phyloP scores from a whole-genome alignment of 768 basidiomycete species.

The Pilatotrama ljubarskyi region DNA sequence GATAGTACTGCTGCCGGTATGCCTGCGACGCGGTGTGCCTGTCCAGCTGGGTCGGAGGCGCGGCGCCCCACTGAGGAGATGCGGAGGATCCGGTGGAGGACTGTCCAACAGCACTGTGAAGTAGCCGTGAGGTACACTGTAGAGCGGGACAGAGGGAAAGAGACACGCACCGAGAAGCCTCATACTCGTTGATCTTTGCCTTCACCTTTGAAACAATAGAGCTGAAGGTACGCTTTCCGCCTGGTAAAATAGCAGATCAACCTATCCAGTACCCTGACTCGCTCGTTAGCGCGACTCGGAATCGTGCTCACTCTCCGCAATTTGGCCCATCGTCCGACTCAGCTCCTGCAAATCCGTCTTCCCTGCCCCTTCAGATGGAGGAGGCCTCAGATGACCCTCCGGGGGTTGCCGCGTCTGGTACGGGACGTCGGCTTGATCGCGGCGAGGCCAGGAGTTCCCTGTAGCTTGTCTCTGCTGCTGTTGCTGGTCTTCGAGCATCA shows the following conservation, averaged over 20 bases:
- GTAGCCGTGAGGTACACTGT: not conserved
- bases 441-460: conserved; percentile 26
- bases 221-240: conserved; percentile 76
- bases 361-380: not conserved
- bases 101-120: conserved; percentile 12
- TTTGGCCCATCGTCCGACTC: conserved; percentile 70
- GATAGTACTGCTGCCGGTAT: conserved; percentile 24
- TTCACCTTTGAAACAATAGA: conserved; percentile 74
- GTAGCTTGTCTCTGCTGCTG: conserved; percentile 17
- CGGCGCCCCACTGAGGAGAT: conserved; percentile 19
- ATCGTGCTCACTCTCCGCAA: conserved; percentile 71
- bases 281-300: too few species aligned
- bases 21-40: conserved; percentile 29
- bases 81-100: conserved; percentile 6
- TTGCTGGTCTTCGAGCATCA: conserved; percentile 58
- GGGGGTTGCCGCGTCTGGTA: conserved; percentile 20
- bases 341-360: conserved; percentile 55
- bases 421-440: conserved; percentile 18
- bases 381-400: not conserved
- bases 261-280: not conserved
- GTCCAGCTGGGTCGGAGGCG: conserved; percentile 20
- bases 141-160: not conserved
- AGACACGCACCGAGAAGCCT: conserved; percentile 39
- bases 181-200: conserved; percentile 82
- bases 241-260: conserved; percentile 16